A percentile compares a stretch with the other conserved stretches of the same genome.
Evolutionary conservation across 352 stramenopile genomes (phyloP).

Genomic region (Aphanomyces euteiches): DNA sequence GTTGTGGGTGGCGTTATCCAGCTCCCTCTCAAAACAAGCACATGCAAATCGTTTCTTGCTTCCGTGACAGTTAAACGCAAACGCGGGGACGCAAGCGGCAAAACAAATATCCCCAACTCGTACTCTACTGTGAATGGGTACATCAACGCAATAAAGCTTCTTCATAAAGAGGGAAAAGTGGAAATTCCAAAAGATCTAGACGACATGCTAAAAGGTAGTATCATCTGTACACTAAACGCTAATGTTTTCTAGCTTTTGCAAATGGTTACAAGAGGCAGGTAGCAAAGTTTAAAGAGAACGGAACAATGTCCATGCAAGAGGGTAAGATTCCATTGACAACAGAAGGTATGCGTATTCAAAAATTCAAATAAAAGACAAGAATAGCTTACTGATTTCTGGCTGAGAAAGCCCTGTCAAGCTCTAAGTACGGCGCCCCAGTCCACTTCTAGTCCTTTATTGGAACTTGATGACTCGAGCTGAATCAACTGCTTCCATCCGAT

Average conservation of each 20-base stretch:
- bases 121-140: constrained; percentile 14
- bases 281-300: constrained; percentile 10
- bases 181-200: neutral
- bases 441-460: too few species aligned
- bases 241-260: neutral
- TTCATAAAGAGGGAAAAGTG: neutral
- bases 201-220: neutral
- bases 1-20: neutral
- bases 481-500: too few species aligned
- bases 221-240: neutral
- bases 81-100: neutral
- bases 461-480: too few species aligned
- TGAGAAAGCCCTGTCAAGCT: too few species aligned
- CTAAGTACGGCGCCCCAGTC: too few species aligned
- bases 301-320: neutral
- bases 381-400: too few species aligned
- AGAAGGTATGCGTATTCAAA: too few species aligned
- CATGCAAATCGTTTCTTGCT: neutral
- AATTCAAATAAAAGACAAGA: too few species aligned
- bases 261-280: constrained; percentile 11
- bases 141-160: constrained; percentile 10
- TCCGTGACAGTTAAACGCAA: constrained; percentile 1
- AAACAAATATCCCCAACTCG: neutral
- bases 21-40: neutral
- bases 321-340: neutral